These are phyloP conservation scores for Vanilla planifolia DNA, from an alignment of 106 monocot species.

Conservation along the genomic window DNA sequence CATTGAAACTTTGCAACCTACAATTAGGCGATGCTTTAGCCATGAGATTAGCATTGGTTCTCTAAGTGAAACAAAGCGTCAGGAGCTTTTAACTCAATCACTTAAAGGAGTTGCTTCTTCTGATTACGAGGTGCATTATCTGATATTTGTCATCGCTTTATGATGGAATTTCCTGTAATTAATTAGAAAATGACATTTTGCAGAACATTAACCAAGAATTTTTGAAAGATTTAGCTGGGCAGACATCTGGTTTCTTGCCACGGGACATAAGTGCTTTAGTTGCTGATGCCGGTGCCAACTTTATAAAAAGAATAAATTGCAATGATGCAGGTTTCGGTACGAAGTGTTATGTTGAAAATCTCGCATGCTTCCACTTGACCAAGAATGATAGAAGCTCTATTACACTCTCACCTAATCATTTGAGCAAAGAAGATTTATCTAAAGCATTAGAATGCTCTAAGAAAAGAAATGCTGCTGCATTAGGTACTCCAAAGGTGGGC, in stretches of 20 bases:
- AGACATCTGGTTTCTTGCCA: slow-evolving; percentile 90
- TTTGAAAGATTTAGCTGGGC: slow-evolving; percentile 59
- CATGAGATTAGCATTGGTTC: slow-evolving; percentile 75
- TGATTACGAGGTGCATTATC: slow-evolving; percentile 35
- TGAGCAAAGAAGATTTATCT: slow-evolving; percentile 52
- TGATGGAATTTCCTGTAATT: neutral
- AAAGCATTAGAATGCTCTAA: slow-evolving; percentile 78
- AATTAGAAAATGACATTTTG: slow-evolving; percentile 8
- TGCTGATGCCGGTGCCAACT: slow-evolving; percentile 74
- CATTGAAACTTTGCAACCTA: slow-evolving; percentile 55
- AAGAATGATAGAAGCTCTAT: slow-evolving; percentile 10
- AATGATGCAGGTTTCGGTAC: slow-evolving; percentile 5
- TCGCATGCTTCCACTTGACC: neutral
- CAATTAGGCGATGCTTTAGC: slow-evolving; percentile 80
- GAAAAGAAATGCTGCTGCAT: slow-evolving; percentile 84
- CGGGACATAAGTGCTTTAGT: slow-evolving; percentile 72
- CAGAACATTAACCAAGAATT: slow-evolving; percentile 42
- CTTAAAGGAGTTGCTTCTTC: slow-evolving; percentile 32
- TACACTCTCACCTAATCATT: slow-evolving; percentile 3
- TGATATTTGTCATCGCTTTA: neutral
- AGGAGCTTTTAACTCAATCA: slow-evolving; percentile 15
- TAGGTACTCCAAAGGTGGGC: slow-evolving; percentile 91
- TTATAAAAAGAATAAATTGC: slow-evolving; percentile 32
- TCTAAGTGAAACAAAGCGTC: slow-evolving; percentile 51
- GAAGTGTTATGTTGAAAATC: slow-evolving; percentile 12